phyloP scores from a whole-genome alignment of 176 grass and related monocot species.

The Thalia dealbata region DNA sequence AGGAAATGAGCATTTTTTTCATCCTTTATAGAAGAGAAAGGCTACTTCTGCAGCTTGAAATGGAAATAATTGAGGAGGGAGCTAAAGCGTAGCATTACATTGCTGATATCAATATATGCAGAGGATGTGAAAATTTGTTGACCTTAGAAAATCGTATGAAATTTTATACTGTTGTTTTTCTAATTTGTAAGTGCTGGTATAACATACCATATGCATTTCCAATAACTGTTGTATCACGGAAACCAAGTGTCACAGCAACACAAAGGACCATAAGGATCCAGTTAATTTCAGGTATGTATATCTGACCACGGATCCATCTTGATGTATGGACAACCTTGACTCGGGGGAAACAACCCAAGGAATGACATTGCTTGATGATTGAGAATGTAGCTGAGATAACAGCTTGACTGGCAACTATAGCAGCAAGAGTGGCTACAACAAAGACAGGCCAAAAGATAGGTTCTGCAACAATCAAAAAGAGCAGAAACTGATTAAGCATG shows the following conservation, averaged over 20 bases:
- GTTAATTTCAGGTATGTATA: conserved; percentile 97
- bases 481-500: not conserved
- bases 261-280: conserved; percentile 97
- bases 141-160: not conserved
- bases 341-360: conserved; percentile 88
- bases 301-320: conserved; percentile 90
- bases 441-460: conserved; percentile 85
- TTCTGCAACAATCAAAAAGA: conserved; percentile 26
- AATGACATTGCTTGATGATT: conserved; percentile 90
- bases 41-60: not conserved
- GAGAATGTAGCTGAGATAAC: conserved; percentile 96
- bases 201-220: conserved; percentile 83
- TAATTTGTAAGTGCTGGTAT: not conserved
- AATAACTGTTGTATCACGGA: conserved; percentile 76
- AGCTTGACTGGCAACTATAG: conserved; percentile 89
- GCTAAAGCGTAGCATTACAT: not conserved
- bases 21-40: too few species aligned
- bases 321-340: conserved; percentile 95
- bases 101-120: not conserved
- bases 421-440: conserved; percentile 74
- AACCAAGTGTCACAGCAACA: conserved; percentile 62
- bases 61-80: too few species aligned
- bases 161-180: not conserved
- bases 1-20: not conserved
- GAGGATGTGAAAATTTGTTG: not conserved